Evolutionary conservation across 305 asterid species (phyloP), one percentile per base, ranked within the genome.

Genomic region (Galium porrigens): DNA sequence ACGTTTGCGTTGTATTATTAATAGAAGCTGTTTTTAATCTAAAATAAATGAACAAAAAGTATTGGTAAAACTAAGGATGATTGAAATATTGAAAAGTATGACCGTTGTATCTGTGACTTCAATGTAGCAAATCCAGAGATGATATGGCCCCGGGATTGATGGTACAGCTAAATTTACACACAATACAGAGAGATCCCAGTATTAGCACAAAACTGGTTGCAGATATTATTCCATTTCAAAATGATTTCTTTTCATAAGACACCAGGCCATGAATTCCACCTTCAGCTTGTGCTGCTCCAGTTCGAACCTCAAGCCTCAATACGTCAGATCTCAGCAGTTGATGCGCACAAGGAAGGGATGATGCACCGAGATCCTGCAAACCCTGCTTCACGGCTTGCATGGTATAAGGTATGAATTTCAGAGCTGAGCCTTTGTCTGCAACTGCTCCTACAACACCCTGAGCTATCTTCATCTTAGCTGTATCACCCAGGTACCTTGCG

Each of bases 361-460:
- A 87, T 63, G 95, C 95, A 60, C 99, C 97, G 17, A 92, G 87
- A 81, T 92, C 99, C 79, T 92, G 97, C 72, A 92, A 87, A 72
- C 99, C 97, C 70, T 92, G 97, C 77, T 85, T 92, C 48, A 87
- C 95, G 1, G 96, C 97, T 82, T 92, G 96, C 94, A 92, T 87
- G 10, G 97, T 81, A 66, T 92, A 89, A 8, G 99, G 99, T 67
- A 92, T 61, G 58, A 89, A 83, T 66, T 84, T 92, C 83, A 92
- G 64, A 27, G 84, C 79, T 18, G 96, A 89, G 11, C 97, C 99
- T 68, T 89, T 92, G 76, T 89, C 96, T 15, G 84, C 86, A 77
- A 92, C 97, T 7, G 95, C 81, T 46, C 99, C 99, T 33, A 86
- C 97, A n/a, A 92, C 99, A 39, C 96, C 99, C 59, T 92, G 99